Conservation (phyloP, 106 monocot species). For the Dioscorea alata region DNA sequence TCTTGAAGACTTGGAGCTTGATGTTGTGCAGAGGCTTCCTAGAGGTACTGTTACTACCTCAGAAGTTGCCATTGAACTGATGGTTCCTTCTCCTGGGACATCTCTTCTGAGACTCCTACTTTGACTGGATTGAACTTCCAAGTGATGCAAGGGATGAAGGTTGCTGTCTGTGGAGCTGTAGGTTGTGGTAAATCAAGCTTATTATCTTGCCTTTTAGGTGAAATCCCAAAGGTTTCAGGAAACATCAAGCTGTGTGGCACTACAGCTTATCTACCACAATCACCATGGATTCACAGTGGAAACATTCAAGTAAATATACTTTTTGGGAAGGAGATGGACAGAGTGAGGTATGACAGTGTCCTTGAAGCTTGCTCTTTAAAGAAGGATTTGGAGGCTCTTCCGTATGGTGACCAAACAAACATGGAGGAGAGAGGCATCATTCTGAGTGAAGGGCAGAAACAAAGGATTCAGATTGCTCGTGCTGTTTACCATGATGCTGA, state of each 20-base stretch:
- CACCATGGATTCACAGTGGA: conserved; percentile 98
- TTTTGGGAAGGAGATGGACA: conserved; percentile 78
- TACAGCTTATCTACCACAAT: conserved; percentile 80
- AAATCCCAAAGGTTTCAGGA: conserved; percentile 70
- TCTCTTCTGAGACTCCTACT: conserved; percentile 40
- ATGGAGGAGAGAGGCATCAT: conserved; percentile 95
- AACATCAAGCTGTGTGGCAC: conserved; percentile 49
- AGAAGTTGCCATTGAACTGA: conserved; percentile 48
- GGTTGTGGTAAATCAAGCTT: conserved; percentile 90
- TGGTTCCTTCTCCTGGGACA: conserved; percentile 75
- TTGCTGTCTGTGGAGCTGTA: conserved; percentile 86
- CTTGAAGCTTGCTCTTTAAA: conserved; percentile 74
- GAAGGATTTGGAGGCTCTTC: conserved; percentile 82
- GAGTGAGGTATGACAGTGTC: conserved; percentile 53
- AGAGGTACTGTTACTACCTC: conserved; percentile 39
- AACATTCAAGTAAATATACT: conserved; percentile 82
- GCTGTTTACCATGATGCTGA: conserved; percentile 91
- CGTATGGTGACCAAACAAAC: conserved; percentile 77
- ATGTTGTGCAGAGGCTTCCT: conserved; percentile 52
- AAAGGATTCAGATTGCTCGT: conserved; percentile 88
- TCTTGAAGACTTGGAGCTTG: conserved; percentile 52
- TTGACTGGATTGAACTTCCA: conserved; percentile 61
- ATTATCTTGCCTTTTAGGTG: conserved; percentile 75
- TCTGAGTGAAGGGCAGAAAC: conserved; percentile 94
- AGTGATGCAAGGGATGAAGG: conserved; percentile 54